These are phyloP conservation scores for Mucor circinelloides DNA, from an alignment of 371 early-diverging fungal species.

Conservation along the genomic window DNA sequence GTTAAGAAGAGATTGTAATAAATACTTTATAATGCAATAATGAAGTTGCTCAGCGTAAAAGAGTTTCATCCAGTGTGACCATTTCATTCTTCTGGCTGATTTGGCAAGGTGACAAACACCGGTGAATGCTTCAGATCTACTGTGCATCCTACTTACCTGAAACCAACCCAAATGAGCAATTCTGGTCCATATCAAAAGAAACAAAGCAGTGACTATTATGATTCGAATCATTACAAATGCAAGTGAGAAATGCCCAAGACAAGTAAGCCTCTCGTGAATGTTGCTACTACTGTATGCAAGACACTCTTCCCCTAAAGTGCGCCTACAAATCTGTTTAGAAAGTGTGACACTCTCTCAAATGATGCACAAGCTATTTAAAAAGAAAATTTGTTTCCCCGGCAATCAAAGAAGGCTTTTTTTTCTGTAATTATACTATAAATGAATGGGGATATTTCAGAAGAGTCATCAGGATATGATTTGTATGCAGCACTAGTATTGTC, in stretches of 20 bases:
- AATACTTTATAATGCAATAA: no score
- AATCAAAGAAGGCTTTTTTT: background rate
- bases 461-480: conserved; percentile 17
- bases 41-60: no score
- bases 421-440: background rate
- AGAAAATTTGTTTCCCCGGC: background rate
- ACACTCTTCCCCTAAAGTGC: background rate
- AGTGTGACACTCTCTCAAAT: background rate
- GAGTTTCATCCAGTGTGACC: no score
- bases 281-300: background rate
- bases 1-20: no score
- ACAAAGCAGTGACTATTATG: no score
- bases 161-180: background rate
- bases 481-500: conserved; percentile 28
- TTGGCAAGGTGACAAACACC: no score
- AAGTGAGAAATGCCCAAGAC: background rate
- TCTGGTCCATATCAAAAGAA: background rate
- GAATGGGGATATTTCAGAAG: conserved; percentile 1
- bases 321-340: background rate
- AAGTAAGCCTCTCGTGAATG: no score
- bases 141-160: background rate
- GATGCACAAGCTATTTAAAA: background rate
- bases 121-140: background rate
- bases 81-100: no score
- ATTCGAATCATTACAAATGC: no score